A percentile compares a stretch with the other conserved stretches of the same genome.
Conservation (phyloP, 2,329 filamentous ascomycete genomes). For the Aspergillus novoparasiticus region DNA sequence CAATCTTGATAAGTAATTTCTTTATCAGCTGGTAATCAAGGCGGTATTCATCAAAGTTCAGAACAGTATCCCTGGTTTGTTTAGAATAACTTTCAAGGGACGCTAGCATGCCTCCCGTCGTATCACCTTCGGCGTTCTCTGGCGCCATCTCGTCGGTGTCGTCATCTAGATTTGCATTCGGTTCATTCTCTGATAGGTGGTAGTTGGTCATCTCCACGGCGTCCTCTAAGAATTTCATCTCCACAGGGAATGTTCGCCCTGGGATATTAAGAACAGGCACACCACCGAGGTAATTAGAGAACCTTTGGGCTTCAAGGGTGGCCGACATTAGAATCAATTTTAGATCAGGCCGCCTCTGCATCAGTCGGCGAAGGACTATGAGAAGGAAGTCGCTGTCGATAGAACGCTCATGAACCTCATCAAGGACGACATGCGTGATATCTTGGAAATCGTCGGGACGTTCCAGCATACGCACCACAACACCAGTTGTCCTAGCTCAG, state of each 20-base stretch:
- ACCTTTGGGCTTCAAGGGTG: slow-evolving; percentile 88
- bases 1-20: slow-evolving; percentile 75
- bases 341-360: slow-evolving; percentile 74
- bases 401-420: slow-evolving; percentile 93
- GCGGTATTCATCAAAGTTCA: slow-evolving; percentile 83
- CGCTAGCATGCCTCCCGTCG: slow-evolving; percentile 61
- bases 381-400: slow-evolving; percentile 97
- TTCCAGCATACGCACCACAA: slow-evolving; percentile 98
- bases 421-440: slow-evolving; percentile 91
- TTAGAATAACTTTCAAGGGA: slow-evolving; percentile 73
- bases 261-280: slow-evolving; percentile 90
- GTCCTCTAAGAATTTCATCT: slow-evolving; percentile 87
- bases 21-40: slow-evolving; percentile 88
- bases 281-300: slow-evolving; percentile 82
- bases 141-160: slow-evolving; percentile 49
- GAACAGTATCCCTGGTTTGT: slow-evolving; percentile 72
- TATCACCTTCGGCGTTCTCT: slow-evolving; percentile 54
- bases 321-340: slow-evolving; percentile 98
- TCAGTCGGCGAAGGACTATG: slow-evolving; percentile 83
- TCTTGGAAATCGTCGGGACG: slow-evolving; percentile 82
- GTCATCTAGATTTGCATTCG: slow-evolving; percentile 43
- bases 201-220: slow-evolving; percentile 86
- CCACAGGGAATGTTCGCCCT: slow-evolving; percentile 89
- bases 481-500: slow-evolving; percentile 62
- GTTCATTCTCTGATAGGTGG: slow-evolving; percentile 62